Evolutionary conservation across 2,329 filamentous ascomycete species (phyloP).

Genomic region (Sclerotinia glacialis): DNA sequence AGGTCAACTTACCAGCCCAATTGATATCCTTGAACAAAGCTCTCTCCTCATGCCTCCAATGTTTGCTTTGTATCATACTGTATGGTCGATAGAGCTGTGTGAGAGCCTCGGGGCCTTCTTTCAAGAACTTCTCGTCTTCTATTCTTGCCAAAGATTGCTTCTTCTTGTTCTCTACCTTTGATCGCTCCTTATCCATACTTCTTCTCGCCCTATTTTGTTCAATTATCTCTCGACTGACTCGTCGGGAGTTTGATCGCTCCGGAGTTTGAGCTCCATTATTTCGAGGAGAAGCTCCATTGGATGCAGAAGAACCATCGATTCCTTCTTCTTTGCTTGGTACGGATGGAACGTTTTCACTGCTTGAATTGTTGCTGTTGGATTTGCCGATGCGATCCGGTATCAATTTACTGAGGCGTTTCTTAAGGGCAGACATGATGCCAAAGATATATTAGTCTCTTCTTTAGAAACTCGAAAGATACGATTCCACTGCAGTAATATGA

Average conservation of each 20-base stretch:
- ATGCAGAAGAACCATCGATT: background rate
- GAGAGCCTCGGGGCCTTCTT: constrained; percentile 34
- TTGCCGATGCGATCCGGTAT: constrained; percentile 24
- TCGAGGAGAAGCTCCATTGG: constrained; percentile 7
- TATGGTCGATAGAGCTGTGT: constrained; percentile 38
- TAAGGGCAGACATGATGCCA: constrained; percentile 35
- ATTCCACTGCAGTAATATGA: background rate
- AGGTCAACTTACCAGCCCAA: constrained; percentile 31
- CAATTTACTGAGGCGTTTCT: constrained; percentile 35
- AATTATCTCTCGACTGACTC: constrained; percentile 33
- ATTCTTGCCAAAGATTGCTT: constrained; percentile 34
- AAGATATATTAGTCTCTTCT: background rate
- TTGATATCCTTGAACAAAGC: constrained; percentile 38
- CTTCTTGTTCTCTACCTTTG: constrained; percentile 34
- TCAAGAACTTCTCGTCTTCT: constrained; percentile 36
- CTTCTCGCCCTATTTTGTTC: constrained; percentile 27
- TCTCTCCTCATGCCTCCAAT: constrained; percentile 35
- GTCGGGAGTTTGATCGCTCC: constrained; percentile 25
- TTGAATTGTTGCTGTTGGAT: constrained; percentile 19
- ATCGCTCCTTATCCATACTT: constrained; percentile 34
- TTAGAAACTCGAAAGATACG: background rate
- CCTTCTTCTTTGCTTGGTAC: constrained; percentile 24
- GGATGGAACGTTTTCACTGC: constrained; percentile 21
- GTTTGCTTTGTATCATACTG: constrained; percentile 40
- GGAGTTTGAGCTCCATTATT: constrained; percentile 22